Percentiles rank a stretch among this genome's conserved stretches.
Evolutionary conservation across 345 rosid genomes (phyloP).

Genomic region (Eucalyptus cladocalyx): DNA sequence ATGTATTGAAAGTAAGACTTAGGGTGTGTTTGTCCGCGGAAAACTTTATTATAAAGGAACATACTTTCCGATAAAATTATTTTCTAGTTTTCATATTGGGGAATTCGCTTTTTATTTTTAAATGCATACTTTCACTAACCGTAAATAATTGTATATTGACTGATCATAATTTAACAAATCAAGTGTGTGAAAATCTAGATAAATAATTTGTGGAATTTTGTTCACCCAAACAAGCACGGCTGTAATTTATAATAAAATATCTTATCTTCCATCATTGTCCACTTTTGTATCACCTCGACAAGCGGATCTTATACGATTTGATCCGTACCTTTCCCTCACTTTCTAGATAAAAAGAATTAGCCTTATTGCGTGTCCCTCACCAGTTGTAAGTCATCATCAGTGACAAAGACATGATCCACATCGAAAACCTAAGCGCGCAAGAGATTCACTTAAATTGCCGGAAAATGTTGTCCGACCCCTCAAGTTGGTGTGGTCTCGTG

Average conservation of each 20-base stretch:
- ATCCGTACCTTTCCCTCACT: no score
- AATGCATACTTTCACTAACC: neutral
- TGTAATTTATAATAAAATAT: neutral
- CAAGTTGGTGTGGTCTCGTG: neutral
- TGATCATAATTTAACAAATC: neutral
- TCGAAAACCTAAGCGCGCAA: neutral
- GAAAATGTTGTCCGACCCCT: neutral
- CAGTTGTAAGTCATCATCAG: neutral
- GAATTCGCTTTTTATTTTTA: neutral
- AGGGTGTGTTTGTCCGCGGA: rapidly evolving
- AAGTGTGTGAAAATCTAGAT: neutral
- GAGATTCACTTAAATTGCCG: neutral
- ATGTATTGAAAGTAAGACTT: neutral
- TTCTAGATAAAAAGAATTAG: neutral
- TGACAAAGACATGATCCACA: neutral
- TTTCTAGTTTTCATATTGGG: neutral
- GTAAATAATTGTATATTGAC: neutral
- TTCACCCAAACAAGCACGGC: neutral
- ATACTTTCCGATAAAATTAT: neutral
- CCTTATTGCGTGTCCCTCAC: neutral
- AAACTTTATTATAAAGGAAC: neutral
- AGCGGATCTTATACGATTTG: neutral
- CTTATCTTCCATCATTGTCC: neutral
- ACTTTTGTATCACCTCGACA: neutral
- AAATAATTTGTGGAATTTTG: neutral